Evolutionary conservation across 768 basidiomycete genomes (phyloP).

Genomic region (Phanerochaete carnosa): DNA sequence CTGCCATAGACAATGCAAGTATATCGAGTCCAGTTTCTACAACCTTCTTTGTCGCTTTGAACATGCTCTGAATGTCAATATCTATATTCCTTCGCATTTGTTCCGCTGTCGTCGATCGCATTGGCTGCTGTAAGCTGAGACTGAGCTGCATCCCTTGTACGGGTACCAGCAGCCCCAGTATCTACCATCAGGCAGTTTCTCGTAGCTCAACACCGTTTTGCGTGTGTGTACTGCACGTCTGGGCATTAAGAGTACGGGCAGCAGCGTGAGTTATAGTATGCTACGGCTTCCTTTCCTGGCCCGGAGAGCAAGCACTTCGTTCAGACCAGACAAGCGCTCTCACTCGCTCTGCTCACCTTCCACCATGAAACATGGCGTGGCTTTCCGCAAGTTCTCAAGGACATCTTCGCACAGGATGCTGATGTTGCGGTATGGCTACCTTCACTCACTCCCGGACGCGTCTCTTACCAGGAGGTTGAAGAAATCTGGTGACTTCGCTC

Average conservation of each 20-base stretch:
- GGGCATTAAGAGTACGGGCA: no score
- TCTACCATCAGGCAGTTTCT: no score
- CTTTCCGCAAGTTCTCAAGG: conserved; percentile 89
- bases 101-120: background rate
- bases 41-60: background rate
- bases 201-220: no score
- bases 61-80: background rate
- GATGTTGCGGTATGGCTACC: conserved; percentile 72
- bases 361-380: conserved; percentile 90
- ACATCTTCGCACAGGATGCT: conserved; percentile 89
- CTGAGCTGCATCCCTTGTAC: no score
- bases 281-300: background rate
- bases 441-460: background rate
- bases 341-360: conserved; percentile 1
- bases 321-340: background rate
- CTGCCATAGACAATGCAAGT: background rate
- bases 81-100: background rate
- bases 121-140: no score
- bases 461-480: conserved; percentile 26
- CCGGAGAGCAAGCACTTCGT: background rate
- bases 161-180: no score
- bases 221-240: no score
- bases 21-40: background rate
- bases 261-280: background rate
- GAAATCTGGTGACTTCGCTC: conserved; percentile 91